Conservation (phyloP, 495 filamentous ascomycete species). For the Terfezia claveryi region DNA sequence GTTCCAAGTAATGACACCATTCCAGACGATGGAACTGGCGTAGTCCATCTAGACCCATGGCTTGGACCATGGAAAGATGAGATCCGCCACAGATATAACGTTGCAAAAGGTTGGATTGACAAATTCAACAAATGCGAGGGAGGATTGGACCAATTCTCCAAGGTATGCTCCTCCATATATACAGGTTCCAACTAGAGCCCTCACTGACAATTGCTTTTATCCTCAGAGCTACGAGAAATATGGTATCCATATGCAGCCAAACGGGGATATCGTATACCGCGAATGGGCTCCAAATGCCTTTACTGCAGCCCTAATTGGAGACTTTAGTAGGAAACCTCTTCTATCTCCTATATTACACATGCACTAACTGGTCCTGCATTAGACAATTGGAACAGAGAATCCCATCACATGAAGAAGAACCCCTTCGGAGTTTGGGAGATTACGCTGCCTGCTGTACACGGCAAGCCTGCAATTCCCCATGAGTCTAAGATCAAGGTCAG, state of each 20-base stretch:
- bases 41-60: conserved; percentile 72
- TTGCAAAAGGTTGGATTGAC: conserved; percentile 75
- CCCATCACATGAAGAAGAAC: conserved; percentile 69
- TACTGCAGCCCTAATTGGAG: conserved; percentile 71
- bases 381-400: conserved; percentile 74
- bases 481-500: conserved; percentile 81
- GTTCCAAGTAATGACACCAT: neutral
- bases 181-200: neutral
- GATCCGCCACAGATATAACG: conserved; percentile 50
- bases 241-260: conserved; percentile 54
- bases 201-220: conserved; percentile 1
- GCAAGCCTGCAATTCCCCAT: conserved; percentile 63
- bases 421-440: conserved; percentile 77
- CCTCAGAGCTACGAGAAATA: conserved; percentile 60
- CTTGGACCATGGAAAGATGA: conserved; percentile 64
- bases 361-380: neutral
- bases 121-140: conserved; percentile 65
- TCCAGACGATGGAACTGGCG: conserved; percentile 35
- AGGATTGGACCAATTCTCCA: conserved; percentile 79
- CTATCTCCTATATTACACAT: neutral
- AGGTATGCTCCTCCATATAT: conserved; percentile 27
- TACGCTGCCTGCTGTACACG: conserved; percentile 46
- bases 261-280: conserved; percentile 71
- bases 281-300: conserved; percentile 92
- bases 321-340: conserved; percentile 50